Evolutionary conservation across 768 basidiomycete genomes (phyloP).

Genomic region (Termitomyces sp.): DNA sequence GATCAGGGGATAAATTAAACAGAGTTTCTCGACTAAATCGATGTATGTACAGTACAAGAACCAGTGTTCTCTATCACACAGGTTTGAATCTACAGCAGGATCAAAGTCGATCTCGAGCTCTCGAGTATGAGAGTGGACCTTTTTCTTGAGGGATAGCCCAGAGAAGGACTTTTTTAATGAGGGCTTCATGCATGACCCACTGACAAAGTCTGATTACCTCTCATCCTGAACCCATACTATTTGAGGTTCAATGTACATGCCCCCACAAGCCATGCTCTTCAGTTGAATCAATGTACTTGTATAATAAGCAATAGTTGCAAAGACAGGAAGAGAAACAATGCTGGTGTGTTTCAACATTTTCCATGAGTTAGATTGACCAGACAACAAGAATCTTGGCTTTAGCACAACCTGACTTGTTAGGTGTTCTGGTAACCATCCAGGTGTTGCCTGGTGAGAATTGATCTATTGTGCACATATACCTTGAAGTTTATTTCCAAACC

Average conservation of each 20-base stretch:
- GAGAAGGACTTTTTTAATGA: neutral
- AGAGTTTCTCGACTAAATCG: neutral
- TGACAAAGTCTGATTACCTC: neutral
- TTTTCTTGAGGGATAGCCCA: neutral
- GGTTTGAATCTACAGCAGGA: neutral
- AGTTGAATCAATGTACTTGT: neutral
- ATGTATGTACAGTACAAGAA: neutral
- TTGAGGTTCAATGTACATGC: neutral
- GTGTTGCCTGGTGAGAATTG: neutral
- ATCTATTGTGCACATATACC: neutral
- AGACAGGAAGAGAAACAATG: neutral
- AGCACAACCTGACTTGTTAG: neutral
- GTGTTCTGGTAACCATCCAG: neutral
- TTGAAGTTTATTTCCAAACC: neutral
- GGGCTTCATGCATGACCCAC: neutral
- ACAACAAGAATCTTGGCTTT: neutral
- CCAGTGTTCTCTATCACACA: neutral
- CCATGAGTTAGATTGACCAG: too few relatives aligned
- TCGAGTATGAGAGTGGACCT: neutral
- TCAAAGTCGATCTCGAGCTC: neutral
- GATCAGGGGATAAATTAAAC: slow-evolving; percentile 20
- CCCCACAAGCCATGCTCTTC: neutral
- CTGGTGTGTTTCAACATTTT: neutral
- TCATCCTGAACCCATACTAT: neutral
- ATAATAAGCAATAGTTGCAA: neutral